Evolutionary conservation across 345 rosid species (phyloP), one percentile per base, ranked within the genome.

Genomic region (Acer saccharum): DNA sequence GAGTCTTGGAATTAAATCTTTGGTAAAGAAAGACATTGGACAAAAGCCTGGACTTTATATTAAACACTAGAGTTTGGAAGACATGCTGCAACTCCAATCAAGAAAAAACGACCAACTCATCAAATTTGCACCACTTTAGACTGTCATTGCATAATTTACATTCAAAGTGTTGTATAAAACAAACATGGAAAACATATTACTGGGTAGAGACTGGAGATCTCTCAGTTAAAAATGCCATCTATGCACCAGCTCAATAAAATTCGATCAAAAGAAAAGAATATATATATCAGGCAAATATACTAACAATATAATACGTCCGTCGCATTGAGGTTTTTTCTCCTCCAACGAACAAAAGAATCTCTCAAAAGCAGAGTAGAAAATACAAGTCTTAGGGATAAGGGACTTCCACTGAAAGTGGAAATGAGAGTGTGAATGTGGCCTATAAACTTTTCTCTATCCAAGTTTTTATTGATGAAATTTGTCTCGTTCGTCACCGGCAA

Each of bases 381-480:
- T 54, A 14, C 50, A 6, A 16, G 16, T 18, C 4, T 16, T 16
- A 18, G 0, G 57, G 57, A 52, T 7, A 52, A 14, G 3, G 16
- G 17, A 12, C 55, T 87, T 73, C 97, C 98, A 4, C 85, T 83
- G 55, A 97, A 94, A 87, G 94, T 85, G 69, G 98, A 94, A 86
- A 92, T 84, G 80, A 93, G 97, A 78, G 77, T 83, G 78, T 41
- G 7, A 41, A 7, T 41, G 8, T 94, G 98, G 95, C 98, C 98
- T 0, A 94, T 92, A 74, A 83, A 87, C 72, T 90, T 90, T 79
- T 89, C 79, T 44, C 10, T 12, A 7, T 8, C 3, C 2, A 29
- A 29, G 3, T 29, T 32, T 32, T 32, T 32, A 32, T 4, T 32
- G 35, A 32, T 32, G 6, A 32, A 32, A 32, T 32, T 3, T 32